These are phyloP conservation scores for Begonia masoniana DNA, from an alignment of 306 rosid species.

Conservation along the genomic window DNA sequence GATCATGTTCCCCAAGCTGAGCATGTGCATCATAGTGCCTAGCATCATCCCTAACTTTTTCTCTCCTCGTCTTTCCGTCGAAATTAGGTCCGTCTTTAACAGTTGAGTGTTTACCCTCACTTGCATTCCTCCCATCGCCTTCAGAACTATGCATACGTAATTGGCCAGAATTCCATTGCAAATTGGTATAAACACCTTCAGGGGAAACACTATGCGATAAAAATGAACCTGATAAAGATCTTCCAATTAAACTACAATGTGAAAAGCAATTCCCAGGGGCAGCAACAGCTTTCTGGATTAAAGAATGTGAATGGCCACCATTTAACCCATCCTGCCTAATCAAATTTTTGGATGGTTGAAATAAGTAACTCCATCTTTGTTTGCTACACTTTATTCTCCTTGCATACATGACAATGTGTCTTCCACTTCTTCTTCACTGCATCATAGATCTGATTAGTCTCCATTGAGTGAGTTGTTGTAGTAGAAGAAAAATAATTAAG, in stretches of 20 bases:
- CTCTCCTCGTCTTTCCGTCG: slow-evolving; percentile 26
- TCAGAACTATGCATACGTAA: slow-evolving; percentile 55
- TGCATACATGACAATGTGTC: slow-evolving; percentile 53
- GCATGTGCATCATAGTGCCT: slow-evolving; percentile 48
- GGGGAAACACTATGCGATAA: slow-evolving; percentile 18
- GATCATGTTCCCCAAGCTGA: slow-evolving; percentile 72
- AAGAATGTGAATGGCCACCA: slow-evolving; percentile 25
- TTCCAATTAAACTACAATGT: slow-evolving; percentile 25
- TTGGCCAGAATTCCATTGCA: slow-evolving; percentile 24
- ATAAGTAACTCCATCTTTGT: slow-evolving; percentile 47
- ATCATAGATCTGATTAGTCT: not conserved
- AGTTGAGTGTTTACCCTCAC: slow-evolving; percentile 52
- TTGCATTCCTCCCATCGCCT: slow-evolving; percentile 81
- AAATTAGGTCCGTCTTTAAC: slow-evolving; percentile 36
- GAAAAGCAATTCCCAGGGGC: slow-evolving; percentile 17
- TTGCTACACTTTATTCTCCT: slow-evolving; percentile 57
- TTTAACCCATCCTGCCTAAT: slow-evolving; percentile 24
- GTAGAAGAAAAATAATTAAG: not conserved
- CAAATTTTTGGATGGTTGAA: slow-evolving; percentile 45
- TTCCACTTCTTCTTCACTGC: slow-evolving; percentile 19
- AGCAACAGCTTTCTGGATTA: slow-evolving; percentile 16
- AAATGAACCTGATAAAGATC: slow-evolving; percentile 26
- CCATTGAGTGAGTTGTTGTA: not conserved
- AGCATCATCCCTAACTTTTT: slow-evolving; percentile 30
- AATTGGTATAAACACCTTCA: slow-evolving; percentile 20